Conservation (phyloP, 805 yeast species). For the Suhomyces prunicola region DNA sequence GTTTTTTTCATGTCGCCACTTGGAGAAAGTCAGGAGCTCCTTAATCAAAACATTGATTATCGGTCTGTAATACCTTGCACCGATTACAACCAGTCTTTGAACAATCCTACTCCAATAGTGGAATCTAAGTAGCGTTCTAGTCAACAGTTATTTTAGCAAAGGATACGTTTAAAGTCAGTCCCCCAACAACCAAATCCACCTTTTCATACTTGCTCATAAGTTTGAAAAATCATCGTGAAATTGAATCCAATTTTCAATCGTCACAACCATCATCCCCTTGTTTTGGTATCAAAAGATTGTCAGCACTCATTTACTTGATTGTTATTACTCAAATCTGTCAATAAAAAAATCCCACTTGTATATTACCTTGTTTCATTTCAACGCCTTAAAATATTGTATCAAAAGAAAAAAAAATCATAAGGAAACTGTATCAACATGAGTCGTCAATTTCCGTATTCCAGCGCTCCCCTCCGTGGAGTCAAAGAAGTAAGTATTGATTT, state of each 20-base stretch:
- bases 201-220: neutral
- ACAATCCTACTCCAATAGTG: slow-evolving; percentile 1
- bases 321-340: slow-evolving; percentile 10
- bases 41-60: slow-evolving; percentile 4
- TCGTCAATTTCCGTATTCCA: slow-evolving; percentile 80
- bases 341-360: slow-evolving; percentile 1
- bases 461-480: slow-evolving; percentile 96
- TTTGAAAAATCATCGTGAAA: neutral
- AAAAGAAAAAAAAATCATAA: slow-evolving; percentile 10
- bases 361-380: slow-evolving; percentile 1
- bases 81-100: slow-evolving; percentile 1
- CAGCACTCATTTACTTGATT: slow-evolving; percentile 36
- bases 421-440: slow-evolving; percentile 28
- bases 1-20: slow-evolving; percentile 5
- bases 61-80: slow-evolving; percentile 1
- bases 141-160: slow-evolving; percentile 1
- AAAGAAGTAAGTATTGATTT: slow-evolving; percentile 67
- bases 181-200: slow-evolving; percentile 1
- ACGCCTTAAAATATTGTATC: slow-evolving; percentile 8
- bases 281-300: neutral
- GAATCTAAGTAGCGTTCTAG: slow-evolving; percentile 1
- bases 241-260: neutral
- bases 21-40: slow-evolving; percentile 2
- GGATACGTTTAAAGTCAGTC: slow-evolving; percentile 2
- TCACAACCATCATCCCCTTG: neutral